A percentile compares a stretch with the other conserved stretches of the same genome.
Evolutionary conservation across 768 basidiomycete species (phyloP).

Genomic region (Pleurotus tuoliensis): DNA sequence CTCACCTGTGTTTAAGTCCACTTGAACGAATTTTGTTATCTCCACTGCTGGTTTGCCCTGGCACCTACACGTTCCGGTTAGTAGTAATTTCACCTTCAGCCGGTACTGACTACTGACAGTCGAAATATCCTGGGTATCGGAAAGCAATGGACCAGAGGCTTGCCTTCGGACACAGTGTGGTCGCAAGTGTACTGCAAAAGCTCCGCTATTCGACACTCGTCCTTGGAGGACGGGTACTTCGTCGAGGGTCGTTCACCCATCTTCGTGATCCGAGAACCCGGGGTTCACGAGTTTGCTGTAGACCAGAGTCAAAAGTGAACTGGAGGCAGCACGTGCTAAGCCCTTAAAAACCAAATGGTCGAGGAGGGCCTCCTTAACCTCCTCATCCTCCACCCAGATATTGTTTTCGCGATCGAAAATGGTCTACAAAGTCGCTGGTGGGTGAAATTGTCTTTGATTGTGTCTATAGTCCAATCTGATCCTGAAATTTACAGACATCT

Average conservation of each 20-base stretch:
- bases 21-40: constrained; percentile 52
- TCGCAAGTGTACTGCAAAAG: constrained; percentile 71
- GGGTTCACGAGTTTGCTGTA: constrained; percentile 1
- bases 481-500: constrained; percentile 59
- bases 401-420: constrained; percentile 35
- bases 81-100: not conserved
- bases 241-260: not conserved
- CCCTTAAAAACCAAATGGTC: constrained; percentile 4
- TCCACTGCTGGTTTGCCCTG: constrained; percentile 62
- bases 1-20: constrained; percentile 44
- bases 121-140: constrained; percentile 74
- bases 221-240: not conserved
- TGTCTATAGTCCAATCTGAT: not conserved
- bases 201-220: constrained; percentile 61
- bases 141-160: constrained; percentile 48
- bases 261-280: constrained; percentile 6
- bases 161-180: constrained; percentile 19
- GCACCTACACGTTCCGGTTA: constrained; percentile 44
- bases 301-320: constrained; percentile 5
- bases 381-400: constrained; percentile 12
- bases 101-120: constrained; percentile 41
- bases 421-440: constrained; percentile 91
- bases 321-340: constrained; percentile 9
- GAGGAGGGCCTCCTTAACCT: constrained; percentile 11
- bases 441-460: constrained; percentile 12